Evolutionary conservation across 2,329 filamentous ascomycete species (phyloP), one percentile per base, ranked within the genome.

Genomic region (Coniochaeta sp.): DNA sequence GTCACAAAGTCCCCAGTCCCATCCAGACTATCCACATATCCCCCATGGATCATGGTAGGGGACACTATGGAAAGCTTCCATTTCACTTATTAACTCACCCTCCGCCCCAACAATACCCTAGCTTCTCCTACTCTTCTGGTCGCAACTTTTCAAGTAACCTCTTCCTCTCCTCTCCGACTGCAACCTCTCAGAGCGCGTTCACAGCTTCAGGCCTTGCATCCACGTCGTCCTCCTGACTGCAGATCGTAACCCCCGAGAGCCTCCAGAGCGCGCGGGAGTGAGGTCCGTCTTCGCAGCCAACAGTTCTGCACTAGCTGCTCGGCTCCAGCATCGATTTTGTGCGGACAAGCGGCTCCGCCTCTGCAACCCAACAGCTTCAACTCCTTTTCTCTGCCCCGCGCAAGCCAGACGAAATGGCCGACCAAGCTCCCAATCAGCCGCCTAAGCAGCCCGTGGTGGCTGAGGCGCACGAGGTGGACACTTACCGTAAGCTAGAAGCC

Each of bases 381-480:
- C 31, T 38, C 34, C 28, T 50, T 47, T 34, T 9, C 38, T 60
- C 54, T 40, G 50, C n/a, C 55, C 11, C 62, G 58, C 43, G 22
- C 54, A n/a, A 40, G 33, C 59, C 59, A 62, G 57, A 61, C 65
- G 65, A 63, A 62, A 83, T 84, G 81, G 76, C 76, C 69, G 75
- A 75, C 69, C 71, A 70, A 64, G 73, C 74, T 61, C 66, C 73
- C 70, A 81, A 79, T 69, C 71, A 70, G 64, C 73, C 74, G 61
- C 66, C 73, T 69, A 81, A 79, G 72, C 70, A 68, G 67, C 83
- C 81, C 56, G 87, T 89, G 68, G 89, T 92, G 69, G 80, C 81
- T 63, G 89, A 92, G 80, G 88, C 89, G 70, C 89, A 91, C 74
- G 77, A 87, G 71, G 88, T 91, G 67, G 87, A 90, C 74, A 92